These are phyloP conservation scores for Microbotryum intermedium DNA, from an alignment of 1,284 basidiomycete species.

Conservation along the genomic window DNA sequence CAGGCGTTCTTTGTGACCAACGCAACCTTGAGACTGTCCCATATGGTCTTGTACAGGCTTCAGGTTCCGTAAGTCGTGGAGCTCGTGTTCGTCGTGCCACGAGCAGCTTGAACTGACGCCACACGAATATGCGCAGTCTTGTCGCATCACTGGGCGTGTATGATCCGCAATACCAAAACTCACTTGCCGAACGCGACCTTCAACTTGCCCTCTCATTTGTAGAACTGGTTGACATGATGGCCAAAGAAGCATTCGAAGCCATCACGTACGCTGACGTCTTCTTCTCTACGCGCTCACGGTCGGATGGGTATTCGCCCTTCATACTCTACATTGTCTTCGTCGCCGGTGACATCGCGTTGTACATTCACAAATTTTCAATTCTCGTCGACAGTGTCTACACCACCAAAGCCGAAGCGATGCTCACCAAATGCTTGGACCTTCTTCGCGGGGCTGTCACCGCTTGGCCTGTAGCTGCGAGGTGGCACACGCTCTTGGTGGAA, in stretches of 20 bases:
- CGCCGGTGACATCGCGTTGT: not conserved
- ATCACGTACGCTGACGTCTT: not conserved
- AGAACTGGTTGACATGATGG: not conserved
- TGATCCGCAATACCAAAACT: too few relatives aligned
- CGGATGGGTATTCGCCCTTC: not conserved
- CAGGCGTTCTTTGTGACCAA: not conserved
- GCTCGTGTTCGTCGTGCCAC: not conserved
- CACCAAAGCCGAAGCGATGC: too few relatives aligned
- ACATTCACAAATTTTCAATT: not conserved
- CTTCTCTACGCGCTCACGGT: not conserved
- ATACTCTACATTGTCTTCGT: not conserved
- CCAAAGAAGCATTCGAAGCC: not conserved
- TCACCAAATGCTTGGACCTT: too few relatives aligned
- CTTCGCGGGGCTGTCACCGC: too few relatives aligned
- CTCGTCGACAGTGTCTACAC: too few relatives aligned
- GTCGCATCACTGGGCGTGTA: too few relatives aligned
- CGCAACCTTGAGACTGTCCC: not conserved
- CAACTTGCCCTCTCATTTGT: not conserved
- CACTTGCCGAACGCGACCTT: too few relatives aligned
- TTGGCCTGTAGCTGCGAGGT: too few relatives aligned
- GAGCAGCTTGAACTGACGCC: too few relatives aligned
- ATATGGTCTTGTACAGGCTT: not conserved
- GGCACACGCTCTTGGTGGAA: too few relatives aligned
- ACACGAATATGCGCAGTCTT: too few relatives aligned
- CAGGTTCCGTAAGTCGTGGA: not conserved